Evolutionary conservation across 257 asterid species (phyloP).

Genomic region (Gentiana dahurica): DNA sequence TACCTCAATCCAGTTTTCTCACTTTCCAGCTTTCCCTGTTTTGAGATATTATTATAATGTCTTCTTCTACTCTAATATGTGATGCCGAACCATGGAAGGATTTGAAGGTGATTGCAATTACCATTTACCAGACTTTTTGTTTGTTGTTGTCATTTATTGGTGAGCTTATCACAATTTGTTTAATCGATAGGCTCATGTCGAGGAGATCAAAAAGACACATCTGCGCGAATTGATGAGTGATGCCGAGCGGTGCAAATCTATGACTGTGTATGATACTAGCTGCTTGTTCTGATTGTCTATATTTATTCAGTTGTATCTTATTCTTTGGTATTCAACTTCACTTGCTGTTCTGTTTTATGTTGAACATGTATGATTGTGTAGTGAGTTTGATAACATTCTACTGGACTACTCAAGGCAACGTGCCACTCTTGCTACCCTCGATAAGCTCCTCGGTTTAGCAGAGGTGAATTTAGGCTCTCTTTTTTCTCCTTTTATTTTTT

Average conservation of each 20-base stretch:
- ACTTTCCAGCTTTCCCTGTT: no score
- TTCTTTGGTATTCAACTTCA: not conserved
- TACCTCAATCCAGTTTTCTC: no score
- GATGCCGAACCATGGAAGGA: slow-evolving; percentile 77
- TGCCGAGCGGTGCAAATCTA: slow-evolving; percentile 62
- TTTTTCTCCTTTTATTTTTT: slow-evolving; percentile 3
- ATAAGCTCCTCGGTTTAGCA: slow-evolving; percentile 57
- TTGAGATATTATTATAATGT: slow-evolving; percentile 22
- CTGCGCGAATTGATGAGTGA: slow-evolving; percentile 80
- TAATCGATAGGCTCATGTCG: slow-evolving; percentile 64
- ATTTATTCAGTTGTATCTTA: not conserved
- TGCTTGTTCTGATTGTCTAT: not conserved
- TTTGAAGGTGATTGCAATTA: slow-evolving; percentile 42
- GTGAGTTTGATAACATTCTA: slow-evolving; percentile 72
- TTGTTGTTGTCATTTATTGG: not conserved
- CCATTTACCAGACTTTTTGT: not conserved
- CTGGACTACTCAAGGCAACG: slow-evolving; percentile 89
- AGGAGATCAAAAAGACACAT: slow-evolving; percentile 71
- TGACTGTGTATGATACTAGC: slow-evolving; percentile 59
- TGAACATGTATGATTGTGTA: slow-evolving; percentile 9
- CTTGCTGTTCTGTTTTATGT: not conserved
- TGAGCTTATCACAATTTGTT: not conserved
- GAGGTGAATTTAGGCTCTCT: slow-evolving; percentile 43
- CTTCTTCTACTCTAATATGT: slow-evolving; percentile 53
- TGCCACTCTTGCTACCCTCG: slow-evolving; percentile 62